Percentiles rank a stretch among this genome's conserved stretches.
These are phyloP conservation scores for Synchytrium microbalum DNA, from an alignment of 371 early-diverging fungal species.

Conservation along the genomic window DNA sequence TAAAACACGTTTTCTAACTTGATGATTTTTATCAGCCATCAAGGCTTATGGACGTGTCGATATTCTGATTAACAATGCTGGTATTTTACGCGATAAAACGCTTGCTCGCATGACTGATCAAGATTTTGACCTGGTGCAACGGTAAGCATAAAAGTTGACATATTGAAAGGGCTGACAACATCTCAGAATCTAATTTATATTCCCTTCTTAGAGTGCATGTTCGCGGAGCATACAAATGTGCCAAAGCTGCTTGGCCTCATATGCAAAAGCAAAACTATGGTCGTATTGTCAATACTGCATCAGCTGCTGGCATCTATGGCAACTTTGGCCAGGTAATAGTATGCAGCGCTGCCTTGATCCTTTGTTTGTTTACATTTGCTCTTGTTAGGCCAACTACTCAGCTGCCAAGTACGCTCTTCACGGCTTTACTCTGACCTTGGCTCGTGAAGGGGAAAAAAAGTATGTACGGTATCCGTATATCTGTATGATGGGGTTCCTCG, in stretches of 20 bases:
- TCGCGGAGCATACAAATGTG: constrained; percentile 88
- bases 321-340: constrained; percentile 75
- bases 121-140: constrained; percentile 91
- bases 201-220: constrained; percentile 94
- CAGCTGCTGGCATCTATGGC: constrained; percentile 69
- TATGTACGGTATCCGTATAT: neutral
- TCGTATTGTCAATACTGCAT: constrained; percentile 66
- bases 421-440: constrained; percentile 83
- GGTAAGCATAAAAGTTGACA: too few species aligned
- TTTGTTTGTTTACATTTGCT: constrained; percentile 7
- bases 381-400: neutral
- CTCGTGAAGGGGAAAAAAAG: constrained; percentile 89
- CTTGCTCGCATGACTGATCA: constrained; percentile 91
- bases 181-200: too few species aligned
- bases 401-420: constrained; percentile 88
- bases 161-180: too few species aligned
- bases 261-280: constrained; percentile 94
- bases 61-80: constrained; percentile 84
- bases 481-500: constrained; percentile 11
- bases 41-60: constrained; percentile 92
- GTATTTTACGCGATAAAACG: constrained; percentile 79
- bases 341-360: constrained; percentile 30
- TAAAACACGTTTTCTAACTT: too few species aligned
- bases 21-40: too few species aligned
- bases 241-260: constrained; percentile 94